Percentiles rank a stretch among this genome's conserved stretches.
Evolutionary conservation across 306 rosid genomes (phyloP).

Genomic region (Fragaria iinumae): DNA sequence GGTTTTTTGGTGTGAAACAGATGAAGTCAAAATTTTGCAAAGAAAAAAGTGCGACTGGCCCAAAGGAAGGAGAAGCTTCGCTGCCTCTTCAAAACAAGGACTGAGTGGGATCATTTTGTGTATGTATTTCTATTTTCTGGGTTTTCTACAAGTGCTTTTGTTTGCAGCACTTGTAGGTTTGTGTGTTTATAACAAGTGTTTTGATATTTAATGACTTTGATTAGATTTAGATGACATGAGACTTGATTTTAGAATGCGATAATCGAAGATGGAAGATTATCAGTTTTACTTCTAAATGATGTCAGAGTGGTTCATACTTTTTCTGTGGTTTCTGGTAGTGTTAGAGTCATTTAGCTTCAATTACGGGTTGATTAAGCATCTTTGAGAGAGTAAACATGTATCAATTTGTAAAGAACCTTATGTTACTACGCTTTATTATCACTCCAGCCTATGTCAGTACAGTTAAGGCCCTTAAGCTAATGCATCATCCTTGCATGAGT

Average conservation of each 20-base stretch:
- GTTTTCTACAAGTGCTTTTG: slow-evolving; percentile 7
- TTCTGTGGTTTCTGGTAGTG: background rate
- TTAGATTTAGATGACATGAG: background rate
- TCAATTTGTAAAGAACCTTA: no score
- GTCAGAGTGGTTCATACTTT: background rate
- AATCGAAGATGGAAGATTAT: background rate
- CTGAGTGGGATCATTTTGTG: slow-evolving; percentile 30
- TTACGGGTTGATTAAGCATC: slow-evolving; percentile 8
- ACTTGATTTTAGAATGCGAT: background rate
- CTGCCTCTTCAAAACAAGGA: slow-evolving; percentile 25
- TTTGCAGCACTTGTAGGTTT: slow-evolving; percentile 8
- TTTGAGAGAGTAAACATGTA: slow-evolving; percentile 1
- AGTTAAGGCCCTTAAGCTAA: background rate
- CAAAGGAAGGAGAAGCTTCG: slow-evolving; percentile 31
- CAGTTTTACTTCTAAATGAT: background rate
- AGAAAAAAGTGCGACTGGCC: slow-evolving; percentile 20
- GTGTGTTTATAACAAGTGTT: background rate
- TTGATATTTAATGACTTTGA: background rate
- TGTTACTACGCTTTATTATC: no score
- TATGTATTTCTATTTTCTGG: slow-evolving; percentile 14
- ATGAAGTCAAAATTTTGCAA: slow-evolving; percentile 33
- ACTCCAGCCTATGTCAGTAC: no score
- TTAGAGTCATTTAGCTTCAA: background rate
- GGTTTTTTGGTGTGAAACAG: slow-evolving; percentile 33
- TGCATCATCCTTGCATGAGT: background rate